Evolutionary conservation across 768 basidiomycete genomes (phyloP), one percentile per base, ranked within the genome.

Genomic region (Cystofilobasidium bisporidii): DNA sequence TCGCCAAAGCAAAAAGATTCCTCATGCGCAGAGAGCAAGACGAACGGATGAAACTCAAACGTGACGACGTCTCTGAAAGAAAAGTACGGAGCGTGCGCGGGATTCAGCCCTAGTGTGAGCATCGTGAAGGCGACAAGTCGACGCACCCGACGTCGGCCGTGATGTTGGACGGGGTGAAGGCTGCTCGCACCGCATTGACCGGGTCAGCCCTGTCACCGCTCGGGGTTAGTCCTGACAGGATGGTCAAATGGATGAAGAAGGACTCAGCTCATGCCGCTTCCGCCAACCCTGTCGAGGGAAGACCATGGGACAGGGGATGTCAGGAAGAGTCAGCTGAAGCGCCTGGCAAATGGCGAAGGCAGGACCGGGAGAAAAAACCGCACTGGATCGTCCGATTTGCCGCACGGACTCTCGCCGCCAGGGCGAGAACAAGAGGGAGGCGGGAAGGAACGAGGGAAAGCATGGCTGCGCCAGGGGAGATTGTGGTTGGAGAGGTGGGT

Each of bases 351-450:
- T n/a, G n/a, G n/a, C n/a, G n/a, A n/a, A n/a, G n/a, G n/a, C 45
- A 47, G 15, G 6, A 18, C 8, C 9, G 45, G 45, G n/a, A 18
- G 15, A 4, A 24, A 24, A 47, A 18, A 17, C 45, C 18, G 18
- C 48, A 50, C 48, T 50, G 45, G 45, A 50, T 50, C 22, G 48
- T 50, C 48, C 26, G 48, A 20, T 50, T 50, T 3, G 48, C 48
- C n/a, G 48, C 48, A 4, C 26, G 22, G 48, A 24, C 48, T 4
- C 22, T 28, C 8, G 48, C 26, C n/a, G n/a, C 10, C 48, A 28
- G 10, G 22, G n/a, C 20, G 48, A 50, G 48, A 28, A 20, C 48
- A 15, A 50, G 22, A 24, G 36, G 36, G 36, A 12, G 36, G 36
- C 6, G 36, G 36, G 36, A 36, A 36, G 6, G 36, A 36, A 36